Conservation (phyloP, 2,329 filamentous ascomycete genomes). For the Exophiala lecanii-corni region DNA sequence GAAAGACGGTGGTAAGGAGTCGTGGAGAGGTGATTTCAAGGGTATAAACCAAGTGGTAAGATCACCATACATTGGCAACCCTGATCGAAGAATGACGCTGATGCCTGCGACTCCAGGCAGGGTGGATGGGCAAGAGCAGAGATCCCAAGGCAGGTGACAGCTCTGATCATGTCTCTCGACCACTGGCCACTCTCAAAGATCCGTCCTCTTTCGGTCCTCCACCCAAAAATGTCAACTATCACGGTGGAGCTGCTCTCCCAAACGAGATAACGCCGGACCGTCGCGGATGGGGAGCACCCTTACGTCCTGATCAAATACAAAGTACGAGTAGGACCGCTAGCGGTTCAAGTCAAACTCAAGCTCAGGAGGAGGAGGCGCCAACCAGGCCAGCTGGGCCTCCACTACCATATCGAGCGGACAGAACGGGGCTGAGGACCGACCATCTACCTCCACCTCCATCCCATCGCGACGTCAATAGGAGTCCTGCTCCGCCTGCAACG, state of each 20-base stretch:
- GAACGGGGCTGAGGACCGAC: slow-evolving; percentile 64
- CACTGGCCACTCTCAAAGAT: slow-evolving; percentile 68
- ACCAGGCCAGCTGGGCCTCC: slow-evolving; percentile 47
- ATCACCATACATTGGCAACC: not conserved
- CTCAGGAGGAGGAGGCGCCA: slow-evolving; percentile 32
- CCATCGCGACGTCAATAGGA: slow-evolving; percentile 36
- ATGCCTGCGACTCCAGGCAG: slow-evolving; percentile 40
- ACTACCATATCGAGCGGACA: slow-evolving; percentile 64
- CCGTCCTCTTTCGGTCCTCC: slow-evolving; percentile 75
- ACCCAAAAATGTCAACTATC: slow-evolving; percentile 59
- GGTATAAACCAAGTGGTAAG: slow-evolving; percentile 54
- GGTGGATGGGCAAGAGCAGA: slow-evolving; percentile 55
- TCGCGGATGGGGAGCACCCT: slow-evolving; percentile 40
- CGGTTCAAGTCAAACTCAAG: slow-evolving; percentile 25
- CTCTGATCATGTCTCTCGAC: slow-evolving; percentile 53
- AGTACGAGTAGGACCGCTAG: slow-evolving; percentile 31
- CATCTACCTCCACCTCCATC: slow-evolving; percentile 67
- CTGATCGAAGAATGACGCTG: too few species aligned
- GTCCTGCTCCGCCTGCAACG: slow-evolving; percentile 19
- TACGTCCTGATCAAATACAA: slow-evolving; percentile 37
- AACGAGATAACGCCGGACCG: slow-evolving; percentile 43
- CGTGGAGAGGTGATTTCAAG: slow-evolving; percentile 53
- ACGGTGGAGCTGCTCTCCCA: slow-evolving; percentile 42
- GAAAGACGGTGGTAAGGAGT: slow-evolving; percentile 49
- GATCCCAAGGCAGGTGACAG: slow-evolving; percentile 34